phyloP scores from a whole-genome alignment of 352 stramenopile genomes.

The Blastocystis sp. region DNA sequence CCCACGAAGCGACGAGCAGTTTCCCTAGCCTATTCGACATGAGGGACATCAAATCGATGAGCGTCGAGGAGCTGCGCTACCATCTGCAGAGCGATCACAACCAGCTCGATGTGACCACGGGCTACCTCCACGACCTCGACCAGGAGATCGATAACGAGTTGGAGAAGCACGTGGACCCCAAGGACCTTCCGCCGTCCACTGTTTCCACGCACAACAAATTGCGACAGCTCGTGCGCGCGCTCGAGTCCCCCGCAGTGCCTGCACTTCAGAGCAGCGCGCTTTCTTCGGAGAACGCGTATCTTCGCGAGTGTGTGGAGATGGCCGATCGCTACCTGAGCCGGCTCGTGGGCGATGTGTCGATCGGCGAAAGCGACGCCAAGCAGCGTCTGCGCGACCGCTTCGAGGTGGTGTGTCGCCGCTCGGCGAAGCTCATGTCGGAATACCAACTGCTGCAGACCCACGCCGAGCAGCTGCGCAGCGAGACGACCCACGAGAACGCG shows the following conservation, averaged over 20 bases:
- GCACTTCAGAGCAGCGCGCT: background rate
- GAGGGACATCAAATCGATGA: background rate
- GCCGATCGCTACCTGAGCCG: constrained; percentile 33
- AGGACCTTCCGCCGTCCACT: background rate
- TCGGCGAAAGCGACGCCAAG: background rate
- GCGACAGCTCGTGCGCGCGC: background rate
- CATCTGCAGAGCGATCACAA: constrained; percentile 19
- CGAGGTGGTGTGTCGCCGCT: constrained; percentile 31
- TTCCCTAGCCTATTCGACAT: background rate
- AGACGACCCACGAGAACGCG: background rate
- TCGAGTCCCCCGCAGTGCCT: background rate
- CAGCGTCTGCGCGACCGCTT: background rate
- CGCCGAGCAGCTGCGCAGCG: too few relatives aligned
- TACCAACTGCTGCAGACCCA: background rate
- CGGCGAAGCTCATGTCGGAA: constrained; percentile 29
- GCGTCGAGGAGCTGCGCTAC: background rate
- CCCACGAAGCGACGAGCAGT: background rate
- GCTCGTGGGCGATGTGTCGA: constrained; percentile 11
- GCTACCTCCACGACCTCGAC: constrained; percentile 15
- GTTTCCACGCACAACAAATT: constrained; percentile 25
- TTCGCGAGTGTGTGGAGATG: background rate
- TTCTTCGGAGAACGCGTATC: background rate
- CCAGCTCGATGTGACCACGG: constrained; percentile 22
- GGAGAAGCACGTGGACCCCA: background rate
- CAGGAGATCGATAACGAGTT: background rate